Evolutionary conservation across 306 rosid genomes (phyloP), one percentile per base, ranked within the genome.

Genomic region (Prosopis cineraria): DNA sequence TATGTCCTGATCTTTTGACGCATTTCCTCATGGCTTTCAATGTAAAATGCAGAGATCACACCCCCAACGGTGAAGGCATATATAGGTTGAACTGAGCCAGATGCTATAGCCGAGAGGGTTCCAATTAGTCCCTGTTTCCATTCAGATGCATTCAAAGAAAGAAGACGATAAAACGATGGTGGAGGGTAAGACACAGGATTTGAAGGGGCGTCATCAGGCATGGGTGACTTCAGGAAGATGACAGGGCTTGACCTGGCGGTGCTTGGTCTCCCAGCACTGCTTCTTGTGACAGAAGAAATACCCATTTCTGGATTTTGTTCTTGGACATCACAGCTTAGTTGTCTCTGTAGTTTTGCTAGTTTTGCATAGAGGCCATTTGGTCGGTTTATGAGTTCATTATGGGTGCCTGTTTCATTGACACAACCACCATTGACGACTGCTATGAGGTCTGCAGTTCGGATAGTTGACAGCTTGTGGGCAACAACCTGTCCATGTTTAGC

Each of bases 381-480:
- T 2, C 73, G 52, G 87, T 80, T 88, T 81, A 93, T 84, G 65
- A 95, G 96, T 76, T 91, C 91, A 58, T 81, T 74, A 80, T 89
- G 99, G 25, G 93, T 85, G 0, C 98, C 98, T 7, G 83, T 84
- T 87, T 95, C 99, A 31, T 86, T 89, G 64, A 92, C 79, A 78
- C 83, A 74, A 9, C 99, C 99, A 24, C 86, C 86, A 47, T 79
- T 87, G 1, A 95, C 84, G 34, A 90, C 97, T 6, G 96, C 98
- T 39, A 95, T 93, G 33, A 88, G 84, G 67, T 95, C 99, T 47
- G 99, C 97, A 80, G 93, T 95, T 71, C 99, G 78, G 37, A 93
- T 88, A 0, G 99, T 95, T 22, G 97, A 88, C 72, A 95, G 93
- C 89, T 95, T 95, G 89, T 95, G 99, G 2, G 98, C 97, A 81